These are phyloP conservation scores for Cicer judaicum DNA, from an alignment of 306 rosid species.

Conservation along the genomic window DNA sequence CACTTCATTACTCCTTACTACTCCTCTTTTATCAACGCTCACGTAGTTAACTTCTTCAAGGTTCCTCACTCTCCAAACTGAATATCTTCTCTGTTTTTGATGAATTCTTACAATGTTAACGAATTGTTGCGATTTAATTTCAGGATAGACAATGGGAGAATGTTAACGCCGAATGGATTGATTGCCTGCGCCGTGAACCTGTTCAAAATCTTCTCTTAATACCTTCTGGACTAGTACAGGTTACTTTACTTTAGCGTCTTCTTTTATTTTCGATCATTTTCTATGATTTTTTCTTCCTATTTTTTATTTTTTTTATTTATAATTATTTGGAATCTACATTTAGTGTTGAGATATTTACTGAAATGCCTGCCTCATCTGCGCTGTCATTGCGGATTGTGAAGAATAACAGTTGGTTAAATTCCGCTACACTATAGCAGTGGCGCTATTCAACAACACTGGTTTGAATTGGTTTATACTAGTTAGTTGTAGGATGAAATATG, in stretches of 20 bases:
- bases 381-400: too few species aligned
- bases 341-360: neutral
- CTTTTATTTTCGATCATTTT: neutral
- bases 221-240: conserved; percentile 82
- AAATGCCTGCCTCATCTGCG: neutral
- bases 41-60: conserved; percentile 88
- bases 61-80: conserved; percentile 14
- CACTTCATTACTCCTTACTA: conserved; percentile 65
- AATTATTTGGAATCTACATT: neutral
- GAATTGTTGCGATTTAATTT: conserved; percentile 32
- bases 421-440: too few species aligned
- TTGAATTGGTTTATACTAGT: conserved; percentile 8
- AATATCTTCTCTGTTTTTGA: neutral
- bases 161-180: conserved; percentile 80
- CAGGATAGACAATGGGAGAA: conserved; percentile 82
- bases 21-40: conserved; percentile 60
- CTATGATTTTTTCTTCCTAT: neutral
- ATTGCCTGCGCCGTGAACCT: conserved; percentile 68
- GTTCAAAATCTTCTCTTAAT: conserved; percentile 71
- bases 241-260: conserved; percentile 31
- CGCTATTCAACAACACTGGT: too few species aligned
- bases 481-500: neutral
- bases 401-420: too few species aligned
- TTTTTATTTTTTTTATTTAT: neutral
- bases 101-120: neutral